Evolutionary conservation across 495 filamentous ascomycete species (phyloP), one percentile per base, ranked within the genome.

Genomic region (Geopyxis carbonaria): DNA sequence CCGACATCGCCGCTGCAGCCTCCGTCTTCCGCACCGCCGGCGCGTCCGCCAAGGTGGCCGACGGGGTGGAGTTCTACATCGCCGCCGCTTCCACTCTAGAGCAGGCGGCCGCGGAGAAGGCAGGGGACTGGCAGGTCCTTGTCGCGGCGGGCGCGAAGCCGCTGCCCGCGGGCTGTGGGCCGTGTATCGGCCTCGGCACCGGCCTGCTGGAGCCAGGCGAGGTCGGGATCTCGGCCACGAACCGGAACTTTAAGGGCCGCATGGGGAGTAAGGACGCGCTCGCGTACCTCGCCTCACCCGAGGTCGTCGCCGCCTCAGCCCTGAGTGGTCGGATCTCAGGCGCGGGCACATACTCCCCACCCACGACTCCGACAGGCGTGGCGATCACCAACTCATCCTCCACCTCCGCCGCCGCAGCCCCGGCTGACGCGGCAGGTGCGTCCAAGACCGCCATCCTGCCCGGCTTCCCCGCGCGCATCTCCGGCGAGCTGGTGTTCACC

Each of bases 231-330:
- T 76, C 69, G 45, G 80, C 82, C 0, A 76, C 69, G 35, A 93
- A 94, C 63, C 73, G 87, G 14, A 93, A 93, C 58, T 93, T 92
- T 66, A 86, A 89, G 60, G 86, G 83, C 0, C 72, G 87, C 15
- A 93, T 93, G 85, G 86, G 87, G 3, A 74, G 67, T 4, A 73
- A 66, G 5, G 74, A 84, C 4, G 82, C 84, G 0, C 78, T 82
- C 45, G 83, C 85, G 0, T 95, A 95, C 56, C 73, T 97, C 2
- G 80, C 75, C 6, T 84, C 75, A 44, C 87, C 89, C 3, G 86
- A 93, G 45, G 78, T 93, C 9, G 87, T 95, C 2, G 87, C 87
- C 11, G 86, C 87, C 0, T 84, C 78, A 45, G 86, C 86, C 5
- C 59, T 93, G 24, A 63, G 66, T 25, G 86, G 86, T 16, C 72